A percentile compares a stretch with the other conserved stretches of the same genome.
Conservation (phyloP, 2,329 filamentous ascomycete species). For the Dryadomyces sulphureus region DNA sequence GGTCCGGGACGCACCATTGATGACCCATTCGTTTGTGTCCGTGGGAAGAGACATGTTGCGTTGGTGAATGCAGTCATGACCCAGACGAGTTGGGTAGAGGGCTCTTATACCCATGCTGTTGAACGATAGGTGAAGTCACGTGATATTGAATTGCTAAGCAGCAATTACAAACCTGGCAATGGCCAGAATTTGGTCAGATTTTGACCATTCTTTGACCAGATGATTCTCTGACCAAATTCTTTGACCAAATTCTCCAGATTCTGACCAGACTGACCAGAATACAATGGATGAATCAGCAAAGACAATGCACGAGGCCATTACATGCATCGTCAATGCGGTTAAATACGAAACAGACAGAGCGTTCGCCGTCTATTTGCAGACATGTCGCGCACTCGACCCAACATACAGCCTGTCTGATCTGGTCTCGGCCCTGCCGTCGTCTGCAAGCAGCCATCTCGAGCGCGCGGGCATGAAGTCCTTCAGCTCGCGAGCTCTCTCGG, state of each 20-base stretch:
- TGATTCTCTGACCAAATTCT: no score
- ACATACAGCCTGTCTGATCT: background rate
- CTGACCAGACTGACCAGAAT: background rate
- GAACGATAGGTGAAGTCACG: background rate
- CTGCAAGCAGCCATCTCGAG: background rate
- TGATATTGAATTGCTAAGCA: background rate
- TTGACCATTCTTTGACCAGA: no score
- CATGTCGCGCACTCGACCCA: background rate
- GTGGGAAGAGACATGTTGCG: background rate
- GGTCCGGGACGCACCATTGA: background rate
- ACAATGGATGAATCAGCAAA: background rate
- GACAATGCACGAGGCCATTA: background rate
- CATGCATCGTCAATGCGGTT: background rate
- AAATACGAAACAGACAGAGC: background rate
- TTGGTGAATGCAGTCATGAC: background rate
- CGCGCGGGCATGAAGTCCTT: background rate
- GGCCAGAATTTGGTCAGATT: background rate
- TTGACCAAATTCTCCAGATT: background rate
- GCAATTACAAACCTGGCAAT: background rate
- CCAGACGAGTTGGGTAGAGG: background rate
- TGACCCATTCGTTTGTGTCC: background rate
- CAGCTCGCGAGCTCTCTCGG: background rate
- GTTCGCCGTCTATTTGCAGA: background rate
- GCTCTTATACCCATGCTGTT: no score
- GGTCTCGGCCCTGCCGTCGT: background rate